These are phyloP conservation scores for Phellopilus nigrolimitatus DNA, from an alignment of 1,284 basidiomycete genomes.

Conservation along the genomic window DNA sequence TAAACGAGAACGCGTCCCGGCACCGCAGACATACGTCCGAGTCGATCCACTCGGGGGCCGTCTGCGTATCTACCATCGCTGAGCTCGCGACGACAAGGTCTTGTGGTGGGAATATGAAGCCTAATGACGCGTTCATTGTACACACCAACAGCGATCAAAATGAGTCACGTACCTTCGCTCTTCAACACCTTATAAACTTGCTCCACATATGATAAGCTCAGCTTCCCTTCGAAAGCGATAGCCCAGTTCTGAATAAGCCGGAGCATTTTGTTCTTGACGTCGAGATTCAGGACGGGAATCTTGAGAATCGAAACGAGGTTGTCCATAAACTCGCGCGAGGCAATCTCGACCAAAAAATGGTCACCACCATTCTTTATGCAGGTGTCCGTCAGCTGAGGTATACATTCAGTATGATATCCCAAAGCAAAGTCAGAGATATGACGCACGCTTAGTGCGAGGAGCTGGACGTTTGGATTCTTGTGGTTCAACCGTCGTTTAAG, in stretches of 20 bases:
- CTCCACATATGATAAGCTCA: conserved; percentile 68
- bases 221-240: conserved; percentile 81
- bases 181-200: conserved; percentile 79
- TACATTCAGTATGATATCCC: conserved; percentile 13
- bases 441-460: conserved; percentile 80
- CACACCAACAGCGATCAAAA: neutral
- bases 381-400: conserved; percentile 77
- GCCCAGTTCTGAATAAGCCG: conserved; percentile 91
- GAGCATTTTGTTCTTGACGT: conserved; percentile 82
- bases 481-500: conserved; percentile 86
- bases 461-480: conserved; percentile 95
- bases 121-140: conserved; percentile 32
- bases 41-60: conserved; percentile 95
- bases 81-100: conserved; percentile 65
- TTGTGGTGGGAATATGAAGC: conserved; percentile 79
- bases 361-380: conserved; percentile 99
- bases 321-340: conserved; percentile 91
- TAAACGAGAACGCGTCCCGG: conserved; percentile 88
- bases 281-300: conserved; percentile 66
- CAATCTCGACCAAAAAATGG: conserved; percentile 79
- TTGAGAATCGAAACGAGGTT: conserved; percentile 82
- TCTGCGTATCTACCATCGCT: conserved; percentile 84
- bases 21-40: conserved; percentile 94
- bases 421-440: conserved; percentile 11
- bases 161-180: conserved; percentile 54